phyloP scores from a whole-genome alignment of 805 yeast genomes.

The Kodamaea lidongshanica region DNA sequence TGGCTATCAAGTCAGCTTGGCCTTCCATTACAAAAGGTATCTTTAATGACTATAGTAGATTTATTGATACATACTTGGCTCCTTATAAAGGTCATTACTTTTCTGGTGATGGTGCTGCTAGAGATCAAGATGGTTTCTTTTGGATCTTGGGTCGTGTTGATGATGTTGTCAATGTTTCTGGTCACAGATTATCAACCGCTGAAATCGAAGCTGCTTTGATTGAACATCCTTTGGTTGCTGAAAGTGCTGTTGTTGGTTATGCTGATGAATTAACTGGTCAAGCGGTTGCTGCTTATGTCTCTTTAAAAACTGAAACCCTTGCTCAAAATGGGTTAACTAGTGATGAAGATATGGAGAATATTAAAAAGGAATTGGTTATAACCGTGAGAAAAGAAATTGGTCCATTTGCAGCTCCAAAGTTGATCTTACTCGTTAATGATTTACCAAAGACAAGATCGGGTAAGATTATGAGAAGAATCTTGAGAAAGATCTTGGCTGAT shows the following conservation, averaged over 20 bases:
- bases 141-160: slow-evolving; percentile 99
- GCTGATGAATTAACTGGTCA: slow-evolving; percentile 95
- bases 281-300: slow-evolving; percentile 92
- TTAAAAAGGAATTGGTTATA: slow-evolving; percentile 70
- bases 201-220: slow-evolving; percentile 91
- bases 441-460: slow-evolving; percentile 98
- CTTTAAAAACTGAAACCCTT: slow-evolving; percentile 53
- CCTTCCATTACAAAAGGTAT: slow-evolving; percentile 99
- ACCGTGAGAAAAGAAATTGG: slow-evolving; percentile 91
- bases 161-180: slow-evolving; percentile 96
- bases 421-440: slow-evolving; percentile 76
- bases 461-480: slow-evolving; percentile 95
- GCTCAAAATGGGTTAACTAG: slow-evolving; percentile 16
- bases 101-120: slow-evolving; percentile 98
- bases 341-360: slow-evolving; percentile 45
- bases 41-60: slow-evolving; percentile 80
- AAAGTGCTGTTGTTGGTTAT: slow-evolving; percentile 95
- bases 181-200: slow-evolving; percentile 97
- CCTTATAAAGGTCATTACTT: slow-evolving; percentile 93
- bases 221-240: slow-evolving; percentile 76
- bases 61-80: slow-evolving; percentile 82
- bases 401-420: slow-evolving; percentile 93
- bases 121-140: slow-evolving; percentile 92
- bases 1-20: slow-evolving; percentile 88
- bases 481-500: slow-evolving; percentile 86